Evolutionary conservation across 2,329 filamentous ascomycete species (phyloP).

Genomic region (Fusarium citri): DNA sequence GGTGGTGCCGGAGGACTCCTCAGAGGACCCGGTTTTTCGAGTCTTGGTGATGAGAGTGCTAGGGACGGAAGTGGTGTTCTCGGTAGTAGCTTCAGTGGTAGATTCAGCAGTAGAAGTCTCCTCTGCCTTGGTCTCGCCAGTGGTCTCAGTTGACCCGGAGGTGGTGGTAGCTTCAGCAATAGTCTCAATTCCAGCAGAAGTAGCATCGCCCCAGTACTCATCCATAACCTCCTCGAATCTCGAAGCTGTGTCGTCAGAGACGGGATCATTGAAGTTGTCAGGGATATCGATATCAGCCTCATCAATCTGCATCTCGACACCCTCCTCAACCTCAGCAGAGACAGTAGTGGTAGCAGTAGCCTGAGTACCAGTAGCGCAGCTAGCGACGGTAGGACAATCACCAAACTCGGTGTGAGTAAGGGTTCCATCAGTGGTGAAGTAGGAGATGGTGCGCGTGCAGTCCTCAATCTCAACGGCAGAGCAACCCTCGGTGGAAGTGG

Average conservation of each 20-base stretch:
- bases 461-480: constrained; percentile 15
- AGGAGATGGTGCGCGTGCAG: constrained; percentile 14
- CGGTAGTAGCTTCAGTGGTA: background rate
- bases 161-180: background rate
- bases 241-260: background rate
- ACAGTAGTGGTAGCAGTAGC: constrained; percentile 1
- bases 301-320: background rate
- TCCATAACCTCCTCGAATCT: background rate
- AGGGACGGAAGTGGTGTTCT: background rate
- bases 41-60: constrained; percentile 18
- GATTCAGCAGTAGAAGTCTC: background rate
- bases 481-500: constrained; percentile 7
- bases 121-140: background rate
- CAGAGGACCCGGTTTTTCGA: background rate
- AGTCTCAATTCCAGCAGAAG: background rate
- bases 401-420: constrained; percentile 16
- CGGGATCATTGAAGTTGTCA: constrained; percentile 4
- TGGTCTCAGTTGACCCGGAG: background rate
- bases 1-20: background rate
- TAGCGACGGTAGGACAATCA: constrained; percentile 9
- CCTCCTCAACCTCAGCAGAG: constrained; percentile 5
- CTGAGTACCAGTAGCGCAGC: constrained; percentile 19
- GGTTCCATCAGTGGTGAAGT: constrained; percentile 8
- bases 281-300: background rate
- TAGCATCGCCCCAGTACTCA: background rate